Percentiles rank a stretch among this genome's conserved stretches.
Conservation (phyloP, 345 rosid genomes). For the Stellera chamaejasme region DNA sequence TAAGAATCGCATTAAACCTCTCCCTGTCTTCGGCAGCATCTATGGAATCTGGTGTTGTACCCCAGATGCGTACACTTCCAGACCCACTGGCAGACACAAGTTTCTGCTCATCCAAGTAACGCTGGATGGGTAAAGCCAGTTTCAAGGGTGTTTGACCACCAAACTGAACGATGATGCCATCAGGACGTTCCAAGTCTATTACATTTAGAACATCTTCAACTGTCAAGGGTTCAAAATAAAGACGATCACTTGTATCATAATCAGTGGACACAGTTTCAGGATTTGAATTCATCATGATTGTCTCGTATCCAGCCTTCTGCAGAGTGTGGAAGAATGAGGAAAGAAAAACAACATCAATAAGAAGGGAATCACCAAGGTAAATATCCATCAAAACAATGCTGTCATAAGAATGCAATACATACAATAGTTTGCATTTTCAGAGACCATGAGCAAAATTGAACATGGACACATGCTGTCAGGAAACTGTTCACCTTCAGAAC, state of each 20-base stretch:
- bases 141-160: conserved; percentile 98
- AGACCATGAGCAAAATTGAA: not conserved
- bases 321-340: not conserved
- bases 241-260: conserved; percentile 94
- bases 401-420: not conserved
- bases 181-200: conserved; percentile 85
- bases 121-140: conserved; percentile 80
- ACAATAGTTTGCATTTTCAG: not conserved
- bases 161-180: conserved; percentile 93
- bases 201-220: conserved; percentile 85
- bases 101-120: conserved; percentile 63
- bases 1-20: conserved; percentile 77
- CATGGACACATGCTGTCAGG: not conserved
- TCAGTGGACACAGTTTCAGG: conserved; percentile 97
- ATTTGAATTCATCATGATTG: conserved; percentile 97
- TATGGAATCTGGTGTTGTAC: conserved; percentile 92
- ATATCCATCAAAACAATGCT: not conserved
- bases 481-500: not conserved
- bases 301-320: conserved; percentile 95
- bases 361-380: not conserved
- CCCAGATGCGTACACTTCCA: conserved; percentile 82
- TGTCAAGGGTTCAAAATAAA: conserved; percentile 91
- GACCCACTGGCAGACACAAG: conserved; percentile 57
- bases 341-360: conserved; percentile 6
- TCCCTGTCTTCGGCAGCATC: conserved; percentile 97